Base-by-base conservation (phyloP, 2,329 filamentous ascomycete species). In the Cladosporium oxysporum region DNA sequence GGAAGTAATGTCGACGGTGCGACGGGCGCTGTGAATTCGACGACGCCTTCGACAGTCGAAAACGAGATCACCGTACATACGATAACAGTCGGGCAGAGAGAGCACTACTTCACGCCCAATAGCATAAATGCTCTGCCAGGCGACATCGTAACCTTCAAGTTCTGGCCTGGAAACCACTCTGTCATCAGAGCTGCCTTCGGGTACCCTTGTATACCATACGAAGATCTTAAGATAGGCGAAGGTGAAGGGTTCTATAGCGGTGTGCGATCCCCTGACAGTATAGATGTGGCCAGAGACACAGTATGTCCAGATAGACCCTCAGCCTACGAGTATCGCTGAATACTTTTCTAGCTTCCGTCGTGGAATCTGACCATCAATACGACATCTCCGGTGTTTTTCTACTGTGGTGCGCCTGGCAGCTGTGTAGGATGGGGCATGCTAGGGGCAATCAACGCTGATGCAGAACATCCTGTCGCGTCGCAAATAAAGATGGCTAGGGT, bases 371-470 rank as follows among this genome's bases (percentile, higher is more conserved):
- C 73, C 21, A 79, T 91, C 65, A 90, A 90, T 70, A 80, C 88
- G 69, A 88, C 87, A 0, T 76, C 84, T 26, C 88, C 90, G 0
- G 83, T 88, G 16, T 91, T 89, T 74, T 90, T 85, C 76, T 92
- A 91, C 75, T 92, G 89, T 69, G 86, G 88, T 0, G 89, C 89
- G 0, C 83, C 86, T 0, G 83, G 81, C 0, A 91, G 88, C 2
- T 94, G 91, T 72, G 81, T 83, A 3, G 76, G 79, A 2, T 83
- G 89, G 50, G 83, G 86, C 23, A 94, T 94, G 91, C 84, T 94
- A 18, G 91, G 90, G 2, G 89, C 86, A 1, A 89, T 94, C 70
- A 94, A 93, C 73, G 85, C 88, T 8, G 79, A 79, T 64, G 66
- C 65, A 3, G 75, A 69, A 0, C 67, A 66, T 5, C 65, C 69